Percentiles rank a stretch among this genome's conserved stretches.
Evolutionary conservation across 805 yeast species (phyloP).

Genomic region (Metschnikowia hibisci): DNA sequence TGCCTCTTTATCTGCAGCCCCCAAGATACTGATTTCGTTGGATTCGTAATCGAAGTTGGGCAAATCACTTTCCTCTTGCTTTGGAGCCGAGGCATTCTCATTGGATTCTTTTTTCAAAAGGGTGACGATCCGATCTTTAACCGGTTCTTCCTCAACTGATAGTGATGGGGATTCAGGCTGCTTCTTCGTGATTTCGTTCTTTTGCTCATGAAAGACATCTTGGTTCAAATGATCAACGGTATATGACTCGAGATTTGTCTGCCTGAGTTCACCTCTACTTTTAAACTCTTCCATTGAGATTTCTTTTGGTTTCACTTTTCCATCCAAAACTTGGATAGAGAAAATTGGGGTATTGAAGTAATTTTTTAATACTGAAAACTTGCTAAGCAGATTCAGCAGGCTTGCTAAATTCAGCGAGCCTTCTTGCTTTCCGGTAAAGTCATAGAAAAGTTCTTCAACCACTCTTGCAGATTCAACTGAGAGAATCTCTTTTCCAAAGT

Average conservation of each 20-base stretch:
- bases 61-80: background rate
- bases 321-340: constrained; percentile 9
- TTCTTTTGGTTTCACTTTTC: constrained; percentile 21
- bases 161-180: background rate
- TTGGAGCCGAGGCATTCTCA: constrained; percentile 4
- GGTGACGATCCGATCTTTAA: background rate
- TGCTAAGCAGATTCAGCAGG: background rate
- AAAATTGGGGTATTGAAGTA: background rate
- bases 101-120: constrained; percentile 1
- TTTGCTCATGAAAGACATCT: background rate
- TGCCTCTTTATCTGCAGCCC: constrained; percentile 17
- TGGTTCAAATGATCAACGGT: background rate
- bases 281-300: background rate
- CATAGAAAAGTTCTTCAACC: background rate
- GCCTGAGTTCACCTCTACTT: background rate
- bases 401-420: background rate
- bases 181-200: background rate
- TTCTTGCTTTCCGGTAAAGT: background rate
- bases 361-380: constrained; percentile 1
- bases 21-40: constrained; percentile 10
- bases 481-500: background rate
- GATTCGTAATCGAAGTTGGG: constrained; percentile 12
- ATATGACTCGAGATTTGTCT: background rate
- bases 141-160: background rate
- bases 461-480: background rate